phyloP scores from a whole-genome alignment of 139 green algal genomes.

The Chlorella sorokiniana region DNA sequence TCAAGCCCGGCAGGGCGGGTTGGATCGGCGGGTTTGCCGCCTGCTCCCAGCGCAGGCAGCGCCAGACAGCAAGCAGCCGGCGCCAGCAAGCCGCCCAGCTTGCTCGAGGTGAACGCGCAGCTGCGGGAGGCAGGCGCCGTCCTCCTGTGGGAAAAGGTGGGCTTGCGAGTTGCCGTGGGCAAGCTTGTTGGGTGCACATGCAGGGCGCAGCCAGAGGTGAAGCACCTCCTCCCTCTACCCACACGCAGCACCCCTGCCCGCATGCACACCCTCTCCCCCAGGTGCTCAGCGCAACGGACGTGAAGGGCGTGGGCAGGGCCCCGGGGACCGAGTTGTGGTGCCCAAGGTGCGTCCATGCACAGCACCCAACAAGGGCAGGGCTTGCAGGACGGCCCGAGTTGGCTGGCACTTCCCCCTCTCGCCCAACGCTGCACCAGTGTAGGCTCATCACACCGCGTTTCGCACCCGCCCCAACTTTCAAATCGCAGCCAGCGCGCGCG shows the following conservation, averaged over 20 bases:
- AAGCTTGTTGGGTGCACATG: background rate
- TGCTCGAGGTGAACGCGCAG: background rate
- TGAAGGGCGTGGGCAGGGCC: background rate
- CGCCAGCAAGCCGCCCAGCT: background rate
- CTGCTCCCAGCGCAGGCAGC: background rate
- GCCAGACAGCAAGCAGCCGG: background rate
- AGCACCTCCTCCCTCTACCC: background rate
- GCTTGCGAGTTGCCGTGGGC: background rate
- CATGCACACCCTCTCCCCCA: background rate
- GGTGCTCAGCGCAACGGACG: slow-evolving; percentile 14
- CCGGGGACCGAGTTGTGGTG: background rate
- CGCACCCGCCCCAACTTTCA: background rate
- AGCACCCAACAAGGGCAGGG: background rate
- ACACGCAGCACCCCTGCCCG: background rate
- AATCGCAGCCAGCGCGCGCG: background rate
- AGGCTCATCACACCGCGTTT: no score
- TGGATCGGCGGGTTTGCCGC: no score
- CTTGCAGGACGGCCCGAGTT: background rate
- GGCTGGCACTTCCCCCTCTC: background rate
- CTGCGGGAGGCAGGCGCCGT: background rate
- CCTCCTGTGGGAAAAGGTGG: slow-evolving; percentile 17
- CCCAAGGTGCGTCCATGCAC: background rate
- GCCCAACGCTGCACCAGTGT: background rate
- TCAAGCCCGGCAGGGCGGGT: no score
- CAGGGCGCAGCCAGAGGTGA: no score